Base-by-base conservation (phyloP, 257 asterid species). In the Przewalskia tangutica region DNA sequence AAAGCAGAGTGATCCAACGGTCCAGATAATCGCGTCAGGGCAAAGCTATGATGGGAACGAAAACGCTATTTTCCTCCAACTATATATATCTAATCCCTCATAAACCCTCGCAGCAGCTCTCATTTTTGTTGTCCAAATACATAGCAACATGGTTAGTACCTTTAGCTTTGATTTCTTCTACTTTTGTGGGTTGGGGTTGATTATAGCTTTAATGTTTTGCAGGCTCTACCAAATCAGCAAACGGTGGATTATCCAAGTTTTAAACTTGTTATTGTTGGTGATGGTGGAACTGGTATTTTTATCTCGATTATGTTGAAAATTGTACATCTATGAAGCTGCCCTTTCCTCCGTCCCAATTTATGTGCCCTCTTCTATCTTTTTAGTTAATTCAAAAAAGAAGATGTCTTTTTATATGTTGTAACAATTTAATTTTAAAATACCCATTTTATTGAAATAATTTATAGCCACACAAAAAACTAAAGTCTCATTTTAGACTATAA, bases 251-350 rank as follows among this genome's bases (percentile, higher is more conserved):
- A 93, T 84, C 98, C 98, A 0, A 93, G 92, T 86, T 93, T 93
- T 84, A 93, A 93, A 91, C 98, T 93, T 82, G 98, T 93, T 0
- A 89, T 93, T 63, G 98, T 93, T 27, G 98, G 98, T 27, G 98
- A 93, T 86, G 98, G 98, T 77, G 98, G 97, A 46, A 93, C 97
- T 55, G 97, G 98, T 93, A 83, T 14, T 6, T 48, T 64, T 55
- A 8, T 56, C 2, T 38, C 38, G 2, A 16, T 42, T 42, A 17
- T 5, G 42, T 42, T 14, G 56, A 67, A 16, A 32, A 17, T 16
- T 3, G 7, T 68, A 68, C 11, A 68, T 17, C 27, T 68, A 14
- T 38, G 40, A 2, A 40, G 59, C 13, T 68, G 9, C 23, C 1
- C 2, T 2, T 68, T 12, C 8, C 42, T 38, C 0, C 42, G 6